Evolutionary conservation across 1,284 basidiomycete species (phyloP).

Genomic region (Sphagnurus paluster): DNA sequence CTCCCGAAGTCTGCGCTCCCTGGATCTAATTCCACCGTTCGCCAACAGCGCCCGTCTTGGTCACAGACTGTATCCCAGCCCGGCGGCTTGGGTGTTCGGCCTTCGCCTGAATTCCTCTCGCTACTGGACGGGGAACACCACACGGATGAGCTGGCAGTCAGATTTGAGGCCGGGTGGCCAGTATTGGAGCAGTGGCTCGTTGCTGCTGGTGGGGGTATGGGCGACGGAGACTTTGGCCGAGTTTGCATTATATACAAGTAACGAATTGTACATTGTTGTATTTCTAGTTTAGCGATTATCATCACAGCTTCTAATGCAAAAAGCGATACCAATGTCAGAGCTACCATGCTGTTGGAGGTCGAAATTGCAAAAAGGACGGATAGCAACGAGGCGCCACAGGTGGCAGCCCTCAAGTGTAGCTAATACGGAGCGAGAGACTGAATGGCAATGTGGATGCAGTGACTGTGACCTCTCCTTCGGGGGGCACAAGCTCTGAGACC

Average conservation of each 20-base stretch:
- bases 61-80: slow-evolving; percentile 36
- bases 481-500: slow-evolving; percentile 76
- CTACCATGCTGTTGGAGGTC: neutral
- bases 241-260: slow-evolving; percentile 47
- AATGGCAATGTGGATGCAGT: slow-evolving; percentile 91
- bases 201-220: slow-evolving; percentile 56
- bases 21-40: slow-evolving; percentile 27
- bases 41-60: slow-evolving; percentile 47
- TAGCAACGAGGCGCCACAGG: neutral
- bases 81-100: slow-evolving; percentile 14
- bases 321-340: slow-evolving; percentile 1
- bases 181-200: slow-evolving; percentile 77
- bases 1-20: slow-evolving; percentile 27
- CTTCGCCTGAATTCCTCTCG: slow-evolving; percentile 56
- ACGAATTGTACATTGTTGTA: too few species aligned
- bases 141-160: slow-evolving; percentile 87
- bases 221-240: slow-evolving; percentile 42
- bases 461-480: slow-evolving; percentile 81
- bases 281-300: too few species aligned
- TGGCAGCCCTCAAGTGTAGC: slow-evolving; percentile 43
- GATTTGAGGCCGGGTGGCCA: slow-evolving; percentile 83
- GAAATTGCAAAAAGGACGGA: neutral
- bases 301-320: too few species aligned
- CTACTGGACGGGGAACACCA: slow-evolving; percentile 88
- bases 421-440: slow-evolving; percentile 72